A percentile compares a stretch with the other conserved stretches of the same genome.
Evolutionary conservation across 306 rosid genomes (phyloP).

Genomic region (Prunus mira): DNA sequence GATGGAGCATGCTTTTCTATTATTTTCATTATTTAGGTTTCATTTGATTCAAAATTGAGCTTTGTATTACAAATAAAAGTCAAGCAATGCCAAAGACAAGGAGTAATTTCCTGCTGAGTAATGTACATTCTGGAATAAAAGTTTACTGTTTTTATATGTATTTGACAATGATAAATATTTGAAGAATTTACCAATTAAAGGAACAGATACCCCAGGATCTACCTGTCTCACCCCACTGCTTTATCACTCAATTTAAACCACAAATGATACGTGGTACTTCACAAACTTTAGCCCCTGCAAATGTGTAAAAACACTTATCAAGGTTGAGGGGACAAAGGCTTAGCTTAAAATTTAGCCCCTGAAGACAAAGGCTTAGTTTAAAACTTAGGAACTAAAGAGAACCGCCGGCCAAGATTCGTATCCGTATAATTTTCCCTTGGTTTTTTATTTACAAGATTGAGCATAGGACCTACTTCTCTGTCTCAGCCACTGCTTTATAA

Average conservation of each 20-base stretch:
- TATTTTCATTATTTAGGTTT: neutral
- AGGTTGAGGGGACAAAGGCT: neutral
- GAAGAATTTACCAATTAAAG: neutral
- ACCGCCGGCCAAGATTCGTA: neutral
- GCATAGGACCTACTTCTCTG: neutral
- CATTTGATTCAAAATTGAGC: neutral
- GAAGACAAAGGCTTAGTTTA: too few relatives aligned
- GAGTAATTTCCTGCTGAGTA: neutral
- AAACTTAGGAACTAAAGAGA: neutral
- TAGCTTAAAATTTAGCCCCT: neutral
- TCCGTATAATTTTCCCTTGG: neutral
- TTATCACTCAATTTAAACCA: neutral
- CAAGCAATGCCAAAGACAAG: neutral
- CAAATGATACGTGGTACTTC: neutral
- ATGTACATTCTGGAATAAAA: neutral
- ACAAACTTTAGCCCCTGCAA: neutral
- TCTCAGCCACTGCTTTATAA: neutral
- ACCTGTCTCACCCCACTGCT: neutral
- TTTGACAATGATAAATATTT: neutral
- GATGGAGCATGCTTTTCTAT: constrained; percentile 27
- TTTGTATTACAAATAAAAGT: neutral
- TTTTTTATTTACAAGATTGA: neutral
- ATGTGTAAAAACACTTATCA: neutral
- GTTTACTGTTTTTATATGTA: neutral
- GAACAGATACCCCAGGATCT: neutral